Conservation (phyloP, 352 stramenopile genomes). For the Phytopythium vexans region DNA sequence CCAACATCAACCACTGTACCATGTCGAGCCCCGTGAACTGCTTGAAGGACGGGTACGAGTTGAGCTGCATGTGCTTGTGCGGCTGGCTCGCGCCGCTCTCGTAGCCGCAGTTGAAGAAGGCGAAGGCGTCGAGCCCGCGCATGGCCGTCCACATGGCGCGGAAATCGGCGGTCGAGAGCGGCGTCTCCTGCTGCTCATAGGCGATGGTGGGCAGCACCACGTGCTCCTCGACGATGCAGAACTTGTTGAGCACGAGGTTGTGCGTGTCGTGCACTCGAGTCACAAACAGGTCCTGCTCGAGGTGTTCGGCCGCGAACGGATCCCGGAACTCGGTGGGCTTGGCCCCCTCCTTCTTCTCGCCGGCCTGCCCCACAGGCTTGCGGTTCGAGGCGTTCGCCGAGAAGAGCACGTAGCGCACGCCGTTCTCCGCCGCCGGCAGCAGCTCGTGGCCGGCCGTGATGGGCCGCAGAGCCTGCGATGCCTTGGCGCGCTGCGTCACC, state of each 20-base stretch:
- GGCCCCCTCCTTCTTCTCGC: constrained; percentile 9
- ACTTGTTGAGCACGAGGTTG: constrained; percentile 86
- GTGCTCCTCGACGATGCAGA: constrained; percentile 74
- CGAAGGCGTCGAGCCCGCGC: constrained; percentile 61
- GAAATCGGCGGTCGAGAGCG: constrained; percentile 45
- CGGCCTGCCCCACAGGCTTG: constrained; percentile 27
- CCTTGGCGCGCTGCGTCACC: constrained; percentile 51
- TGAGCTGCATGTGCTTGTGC: constrained; percentile 89
- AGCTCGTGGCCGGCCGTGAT: constrained; percentile 57
- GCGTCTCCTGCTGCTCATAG: constrained; percentile 62
- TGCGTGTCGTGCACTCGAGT: constrained; percentile 59
- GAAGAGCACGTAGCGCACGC: constrained; percentile 57
- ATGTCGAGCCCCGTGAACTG: constrained; percentile 53
- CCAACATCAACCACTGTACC: constrained; percentile 18
- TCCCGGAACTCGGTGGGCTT: constrained; percentile 41
- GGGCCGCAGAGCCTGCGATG: constrained; percentile 58
- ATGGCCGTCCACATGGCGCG: constrained; percentile 77
- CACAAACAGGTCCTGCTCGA: constrained; percentile 72
- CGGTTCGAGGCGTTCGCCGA: constrained; percentile 26
- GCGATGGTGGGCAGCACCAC: constrained; percentile 74
- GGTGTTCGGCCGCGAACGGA: constrained; percentile 68
- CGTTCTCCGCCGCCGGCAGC: constrained; percentile 29
- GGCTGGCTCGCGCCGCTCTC: constrained; percentile 79
- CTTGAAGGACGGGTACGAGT: constrained; percentile 75
- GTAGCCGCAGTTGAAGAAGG: constrained; percentile 86